phyloP scores from a whole-genome alignment of 345 rosid genomes.

The Brassica napus region DNA sequence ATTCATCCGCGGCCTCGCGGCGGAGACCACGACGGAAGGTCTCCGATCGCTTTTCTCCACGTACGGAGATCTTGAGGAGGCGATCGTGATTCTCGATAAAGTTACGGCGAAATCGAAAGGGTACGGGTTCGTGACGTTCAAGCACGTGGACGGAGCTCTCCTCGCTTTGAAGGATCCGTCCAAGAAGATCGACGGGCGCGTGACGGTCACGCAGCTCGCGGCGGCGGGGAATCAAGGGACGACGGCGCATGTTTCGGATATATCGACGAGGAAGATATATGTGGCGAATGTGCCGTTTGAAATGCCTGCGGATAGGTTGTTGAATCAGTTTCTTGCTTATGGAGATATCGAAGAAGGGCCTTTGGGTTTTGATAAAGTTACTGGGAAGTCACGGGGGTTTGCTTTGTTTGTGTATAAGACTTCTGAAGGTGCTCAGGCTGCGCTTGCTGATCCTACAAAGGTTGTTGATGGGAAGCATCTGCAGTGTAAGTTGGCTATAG shows the following conservation, averaged over 20 bases:
- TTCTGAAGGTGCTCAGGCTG: slow-evolving; percentile 66
- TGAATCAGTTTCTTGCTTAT: slow-evolving; percentile 52
- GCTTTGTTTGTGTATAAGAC: slow-evolving; percentile 81
- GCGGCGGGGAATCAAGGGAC: slow-evolving; percentile 60
- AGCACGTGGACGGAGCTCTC: slow-evolving; percentile 63
- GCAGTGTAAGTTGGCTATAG: slow-evolving; percentile 67
- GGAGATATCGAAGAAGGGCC: slow-evolving; percentile 93
- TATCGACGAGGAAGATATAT: slow-evolving; percentile 70
- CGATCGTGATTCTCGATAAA: slow-evolving; percentile 66
- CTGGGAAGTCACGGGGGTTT: slow-evolving; percentile 75
- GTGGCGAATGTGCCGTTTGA: slow-evolving; percentile 72
- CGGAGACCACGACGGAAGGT: slow-evolving; percentile 73
- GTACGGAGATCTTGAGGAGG: slow-evolving; percentile 78
- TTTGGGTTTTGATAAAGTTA: slow-evolving; percentile 72
- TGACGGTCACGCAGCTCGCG: slow-evolving; percentile 76
- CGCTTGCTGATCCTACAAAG: slow-evolving; percentile 69
- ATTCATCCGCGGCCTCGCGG: slow-evolving; percentile 76
- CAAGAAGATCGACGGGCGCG: slow-evolving; percentile 77
- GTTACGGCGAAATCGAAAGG: slow-evolving; percentile 74
- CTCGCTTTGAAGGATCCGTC: slow-evolving; percentile 73
- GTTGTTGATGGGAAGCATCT: slow-evolving; percentile 63
- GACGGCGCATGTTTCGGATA: slow-evolving; percentile 44
- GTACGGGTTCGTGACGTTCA: slow-evolving; percentile 69
- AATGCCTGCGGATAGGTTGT: slow-evolving; percentile 63
- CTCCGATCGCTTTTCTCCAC: slow-evolving; percentile 57